Evolutionary conservation across 2,329 filamentous ascomycete species (phyloP).

Genomic region (Talaromyces sp.): DNA sequence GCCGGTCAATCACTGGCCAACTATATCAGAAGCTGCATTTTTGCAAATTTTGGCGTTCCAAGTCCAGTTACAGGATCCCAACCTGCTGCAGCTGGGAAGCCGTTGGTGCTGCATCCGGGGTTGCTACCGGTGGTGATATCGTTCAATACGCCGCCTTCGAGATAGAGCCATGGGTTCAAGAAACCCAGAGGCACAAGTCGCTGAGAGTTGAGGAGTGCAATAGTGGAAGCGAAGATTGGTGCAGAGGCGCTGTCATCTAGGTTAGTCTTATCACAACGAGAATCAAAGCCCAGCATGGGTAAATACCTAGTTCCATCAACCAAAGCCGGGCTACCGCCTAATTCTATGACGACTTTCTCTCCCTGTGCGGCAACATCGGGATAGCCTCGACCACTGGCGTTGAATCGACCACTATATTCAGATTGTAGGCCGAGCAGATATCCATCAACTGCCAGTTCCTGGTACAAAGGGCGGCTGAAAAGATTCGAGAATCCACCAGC

Average conservation of each 20-base stretch:
- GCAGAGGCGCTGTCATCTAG: slow-evolving; percentile 46
- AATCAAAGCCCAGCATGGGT: neutral
- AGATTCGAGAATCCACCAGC: slow-evolving; percentile 51
- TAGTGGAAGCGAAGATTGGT: slow-evolving; percentile 59
- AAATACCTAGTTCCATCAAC: slow-evolving; percentile 37
- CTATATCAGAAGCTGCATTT: neutral
- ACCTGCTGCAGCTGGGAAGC: slow-evolving; percentile 24
- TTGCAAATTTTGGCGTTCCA: slow-evolving; percentile 24
- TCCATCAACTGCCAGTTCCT: slow-evolving; percentile 40
- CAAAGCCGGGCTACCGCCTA: slow-evolving; percentile 27
- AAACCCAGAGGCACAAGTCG: slow-evolving; percentile 56
- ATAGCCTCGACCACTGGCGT: slow-evolving; percentile 56
- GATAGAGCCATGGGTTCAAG: slow-evolving; percentile 62
- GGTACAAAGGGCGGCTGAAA: slow-evolving; percentile 45
- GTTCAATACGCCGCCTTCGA: slow-evolving; percentile 44
- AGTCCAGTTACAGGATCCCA: slow-evolving; percentile 36
- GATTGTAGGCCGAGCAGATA: slow-evolving; percentile 41
- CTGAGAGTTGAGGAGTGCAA: slow-evolving; percentile 64
- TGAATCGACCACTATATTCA: slow-evolving; percentile 43
- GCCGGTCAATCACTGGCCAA: neutral
- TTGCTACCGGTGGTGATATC: slow-evolving; percentile 51
- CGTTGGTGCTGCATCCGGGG: slow-evolving; percentile 42
- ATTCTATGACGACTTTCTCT: slow-evolving; percentile 4
- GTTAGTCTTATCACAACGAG: neutral
- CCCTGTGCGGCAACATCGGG: slow-evolving; percentile 60